A percentile compares a stretch with the other conserved stretches of the same genome.
These are phyloP conservation scores for Mercurialis annua DNA, from an alignment of 345 rosid genomes.

Conservation along the genomic window DNA sequence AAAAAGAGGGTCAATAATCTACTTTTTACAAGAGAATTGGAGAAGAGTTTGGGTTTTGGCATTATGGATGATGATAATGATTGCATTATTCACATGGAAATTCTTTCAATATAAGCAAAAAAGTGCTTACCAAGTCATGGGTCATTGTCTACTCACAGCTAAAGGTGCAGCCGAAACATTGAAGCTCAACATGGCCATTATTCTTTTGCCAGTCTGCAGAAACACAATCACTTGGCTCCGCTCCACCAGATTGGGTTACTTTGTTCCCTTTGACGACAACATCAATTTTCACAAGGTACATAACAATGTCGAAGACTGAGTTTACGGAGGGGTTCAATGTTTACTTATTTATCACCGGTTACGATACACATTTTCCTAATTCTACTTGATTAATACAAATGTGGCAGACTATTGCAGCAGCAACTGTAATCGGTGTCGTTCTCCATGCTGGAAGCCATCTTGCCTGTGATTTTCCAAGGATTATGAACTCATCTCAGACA, in stretches of 20 bases:
- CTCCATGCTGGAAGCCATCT: constrained; percentile 82
- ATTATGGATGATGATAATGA: constrained; percentile 77
- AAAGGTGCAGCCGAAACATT: constrained; percentile 97
- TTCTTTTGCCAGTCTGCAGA: constrained; percentile 93
- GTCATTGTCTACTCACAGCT: constrained; percentile 87
- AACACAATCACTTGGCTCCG: constrained; percentile 94
- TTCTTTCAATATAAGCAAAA: constrained; percentile 78
- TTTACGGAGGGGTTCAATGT: no score
- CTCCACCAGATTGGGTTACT: constrained; percentile 65
- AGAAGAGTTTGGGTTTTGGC: constrained; percentile 83
- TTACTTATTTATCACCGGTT: no score
- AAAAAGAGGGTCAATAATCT: constrained; percentile 46
- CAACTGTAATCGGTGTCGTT: constrained; percentile 70
- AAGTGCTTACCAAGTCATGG: constrained; percentile 68
- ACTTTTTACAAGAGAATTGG: constrained; percentile 87
- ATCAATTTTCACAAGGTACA: constrained; percentile 96
- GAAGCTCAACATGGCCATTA: constrained; percentile 93
- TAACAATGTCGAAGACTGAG: constrained; percentile 18
- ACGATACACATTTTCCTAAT: no score
- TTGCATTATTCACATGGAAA: constrained; percentile 84
- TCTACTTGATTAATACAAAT: no score
- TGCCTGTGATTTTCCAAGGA: constrained; percentile 88
- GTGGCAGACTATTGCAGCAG: constrained; percentile 87
- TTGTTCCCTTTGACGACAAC: constrained; percentile 93
- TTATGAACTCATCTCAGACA: constrained; percentile 29